Base-by-base conservation (phyloP, 345 rosid species). In the Ailanthus altissimus region DNA sequence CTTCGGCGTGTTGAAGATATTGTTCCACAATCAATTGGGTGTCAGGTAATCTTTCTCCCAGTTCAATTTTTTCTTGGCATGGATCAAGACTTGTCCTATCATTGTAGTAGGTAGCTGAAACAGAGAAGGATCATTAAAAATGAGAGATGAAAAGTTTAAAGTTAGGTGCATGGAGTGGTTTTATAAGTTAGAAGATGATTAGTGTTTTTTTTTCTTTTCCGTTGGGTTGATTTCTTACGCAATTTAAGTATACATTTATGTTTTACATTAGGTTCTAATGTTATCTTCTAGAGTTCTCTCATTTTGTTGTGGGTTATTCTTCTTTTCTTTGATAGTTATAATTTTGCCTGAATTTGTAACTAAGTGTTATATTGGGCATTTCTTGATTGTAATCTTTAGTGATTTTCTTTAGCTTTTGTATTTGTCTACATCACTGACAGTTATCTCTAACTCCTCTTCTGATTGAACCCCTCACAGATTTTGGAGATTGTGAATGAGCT, bases 1-100 rank as follows among this genome's bases (percentile, higher is more conserved):
- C 97, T 97, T 79, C 91, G 85, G 85, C 91, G 92, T 43, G 98
- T 97, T 0, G 98, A 97, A 81, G 97, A 94, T 83, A 94, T 97
- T 83, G 98, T 94, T 79, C 93, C 92, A 13, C 92, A 86, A 79
- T 90, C 98, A 12, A 87, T 92, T 83, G 97, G 98, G 7, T 85
- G 88, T 78, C 98, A 90, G 93, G 99, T 97, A 78, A 70, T 21
- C 11, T 38, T 40, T 42, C 38, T 54, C 4, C 20, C 5, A 5
- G 23, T 69, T 15, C 14, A 28, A 18, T 69, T 28, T 51, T 63
- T 21, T 63, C 67, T 18, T 54, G 46, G 67, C 25, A 21, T 76
- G 49, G 51, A 60, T 16, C 57, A 53, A 32, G 75, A 59, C 8
- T 59, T 67, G n/a, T 49, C 10, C 28, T 6, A 16, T 18, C n/a